phyloP scores from a whole-genome alignment of 176 grass and related monocot species.

The Aegilops bicornis region DNA sequence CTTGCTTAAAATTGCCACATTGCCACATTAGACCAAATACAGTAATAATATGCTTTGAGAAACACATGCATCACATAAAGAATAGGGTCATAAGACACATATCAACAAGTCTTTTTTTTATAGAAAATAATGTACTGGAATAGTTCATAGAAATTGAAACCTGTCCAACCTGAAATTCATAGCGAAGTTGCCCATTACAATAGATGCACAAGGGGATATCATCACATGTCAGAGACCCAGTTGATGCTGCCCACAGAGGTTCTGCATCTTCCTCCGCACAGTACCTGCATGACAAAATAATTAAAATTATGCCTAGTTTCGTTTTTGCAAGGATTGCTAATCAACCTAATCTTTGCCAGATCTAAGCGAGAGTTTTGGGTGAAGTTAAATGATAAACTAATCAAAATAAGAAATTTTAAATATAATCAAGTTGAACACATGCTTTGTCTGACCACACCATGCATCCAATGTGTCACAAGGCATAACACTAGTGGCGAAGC shows the following conservation, averaged over 20 bases:
- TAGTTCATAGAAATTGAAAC: no score
- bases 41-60: no score
- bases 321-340: neutral
- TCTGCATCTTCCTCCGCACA: slow-evolving; percentile 57
- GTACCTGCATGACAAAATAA: slow-evolving; percentile 52
- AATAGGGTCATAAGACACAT: no score
- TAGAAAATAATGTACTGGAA: no score
- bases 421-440: neutral
- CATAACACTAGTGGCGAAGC: neutral
- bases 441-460: neutral
- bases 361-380: neutral
- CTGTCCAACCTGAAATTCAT: no score
- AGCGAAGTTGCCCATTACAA: no score
- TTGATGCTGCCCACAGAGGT: slow-evolving; percentile 74
- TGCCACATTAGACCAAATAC: no score
- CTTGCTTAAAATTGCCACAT: no score
- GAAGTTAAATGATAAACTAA: neutral
- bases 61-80: no score
- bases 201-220: slow-evolving; percentile 56
- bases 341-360: neutral
- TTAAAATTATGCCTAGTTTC: neutral
- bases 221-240: slow-evolving; percentile 33
- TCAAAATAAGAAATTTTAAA: neutral
- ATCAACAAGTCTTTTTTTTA: no score
- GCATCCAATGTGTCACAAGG: neutral